Evolutionary conservation across 2,329 filamentous ascomycete species (phyloP).

Genomic region (Venturia carpophila): DNA sequence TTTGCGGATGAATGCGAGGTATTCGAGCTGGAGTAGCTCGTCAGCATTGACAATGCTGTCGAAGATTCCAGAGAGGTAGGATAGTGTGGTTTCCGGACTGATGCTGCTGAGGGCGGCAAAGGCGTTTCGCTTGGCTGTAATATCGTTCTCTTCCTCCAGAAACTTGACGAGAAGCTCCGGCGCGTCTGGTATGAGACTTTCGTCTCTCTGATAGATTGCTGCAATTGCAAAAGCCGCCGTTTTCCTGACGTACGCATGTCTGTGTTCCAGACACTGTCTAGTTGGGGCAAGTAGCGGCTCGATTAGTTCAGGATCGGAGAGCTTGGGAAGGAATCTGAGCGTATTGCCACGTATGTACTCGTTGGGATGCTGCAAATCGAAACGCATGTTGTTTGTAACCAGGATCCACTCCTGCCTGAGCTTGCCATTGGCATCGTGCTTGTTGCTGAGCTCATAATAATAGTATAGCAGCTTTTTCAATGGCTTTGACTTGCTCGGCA

Average conservation of each 20-base stretch:
- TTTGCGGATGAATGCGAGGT: slow-evolving; percentile 95
- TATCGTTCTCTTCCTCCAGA: slow-evolving; percentile 82
- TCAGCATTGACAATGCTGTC: slow-evolving; percentile 92
- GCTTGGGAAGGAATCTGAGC: slow-evolving; percentile 93
- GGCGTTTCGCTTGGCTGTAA: slow-evolving; percentile 95
- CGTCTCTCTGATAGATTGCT: slow-evolving; percentile 85
- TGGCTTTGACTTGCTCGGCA: slow-evolving; percentile 67
- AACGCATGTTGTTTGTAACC: slow-evolving; percentile 96
- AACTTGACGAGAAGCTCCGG: slow-evolving; percentile 86
- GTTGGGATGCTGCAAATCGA: slow-evolving; percentile 82
- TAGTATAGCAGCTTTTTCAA: slow-evolving; percentile 98
- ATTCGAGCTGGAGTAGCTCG: slow-evolving; percentile 84
- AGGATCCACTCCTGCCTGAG: slow-evolving; percentile 99
- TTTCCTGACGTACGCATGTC: slow-evolving; percentile 96
- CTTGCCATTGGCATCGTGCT: slow-evolving; percentile 80
- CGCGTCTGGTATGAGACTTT: slow-evolving; percentile 87
- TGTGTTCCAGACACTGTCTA: slow-evolving; percentile 85
- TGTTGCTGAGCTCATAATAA: slow-evolving; percentile 98
- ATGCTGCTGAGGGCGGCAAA: slow-evolving; percentile 88
- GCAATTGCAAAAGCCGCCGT: slow-evolving; percentile 94
- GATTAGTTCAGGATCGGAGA: slow-evolving; percentile 90
- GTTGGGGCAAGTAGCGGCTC: slow-evolving; percentile 91
- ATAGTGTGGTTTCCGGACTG: slow-evolving; percentile 84
- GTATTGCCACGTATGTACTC: slow-evolving; percentile 98
- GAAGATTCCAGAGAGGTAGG: slow-evolving; percentile 81